These are phyloP conservation scores for Auricularia sp. DNA, from an alignment of 768 basidiomycete genomes.

Conservation along the genomic window DNA sequence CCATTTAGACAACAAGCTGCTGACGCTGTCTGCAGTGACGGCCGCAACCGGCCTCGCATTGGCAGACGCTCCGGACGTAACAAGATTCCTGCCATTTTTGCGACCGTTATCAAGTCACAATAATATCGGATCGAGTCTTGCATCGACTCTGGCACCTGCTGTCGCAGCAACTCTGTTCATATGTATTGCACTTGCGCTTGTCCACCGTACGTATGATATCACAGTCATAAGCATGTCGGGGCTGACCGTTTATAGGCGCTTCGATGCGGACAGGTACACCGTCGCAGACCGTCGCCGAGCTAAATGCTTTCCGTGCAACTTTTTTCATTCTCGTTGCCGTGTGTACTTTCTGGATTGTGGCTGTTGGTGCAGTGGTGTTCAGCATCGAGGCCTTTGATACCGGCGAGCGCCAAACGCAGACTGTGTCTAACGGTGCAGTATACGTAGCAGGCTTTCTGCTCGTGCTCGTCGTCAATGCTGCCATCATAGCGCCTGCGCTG, in stretches of 20 bases:
- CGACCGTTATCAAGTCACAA: slow-evolving; percentile 38
- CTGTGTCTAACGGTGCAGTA: slow-evolving; percentile 59
- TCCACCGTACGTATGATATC: slow-evolving; percentile 41
- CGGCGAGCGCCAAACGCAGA: slow-evolving; percentile 25
- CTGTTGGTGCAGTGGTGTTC: slow-evolving; percentile 62
- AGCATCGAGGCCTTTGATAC: slow-evolving; percentile 49
- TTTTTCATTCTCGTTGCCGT: slow-evolving; percentile 49
- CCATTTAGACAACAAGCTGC: neutral
- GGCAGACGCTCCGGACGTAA: slow-evolving; percentile 60
- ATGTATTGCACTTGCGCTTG: slow-evolving; percentile 36
- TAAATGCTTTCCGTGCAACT: slow-evolving; percentile 52
- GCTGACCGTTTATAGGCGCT: slow-evolving; percentile 32
- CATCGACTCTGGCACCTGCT: slow-evolving; percentile 59
- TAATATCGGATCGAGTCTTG: slow-evolving; percentile 49
- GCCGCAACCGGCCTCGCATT: slow-evolving; percentile 61
- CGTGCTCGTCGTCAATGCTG: slow-evolving; percentile 49
- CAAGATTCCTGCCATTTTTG: slow-evolving; percentile 62
- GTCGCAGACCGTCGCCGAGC: slow-evolving; percentile 53
- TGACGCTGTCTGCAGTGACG: slow-evolving; percentile 38
- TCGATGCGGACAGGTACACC: slow-evolving; percentile 45
- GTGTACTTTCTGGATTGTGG: slow-evolving; percentile 51
- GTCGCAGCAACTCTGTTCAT: slow-evolving; percentile 52
- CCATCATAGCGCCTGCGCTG: slow-evolving; percentile 60
- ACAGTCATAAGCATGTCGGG: neutral
- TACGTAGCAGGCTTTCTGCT: slow-evolving; percentile 58